A percentile compares a stretch with the other conserved stretches of the same genome.
Evolutionary conservation across 148 eudicot genomes (phyloP).

Genomic region (Drosera capensis): DNA sequence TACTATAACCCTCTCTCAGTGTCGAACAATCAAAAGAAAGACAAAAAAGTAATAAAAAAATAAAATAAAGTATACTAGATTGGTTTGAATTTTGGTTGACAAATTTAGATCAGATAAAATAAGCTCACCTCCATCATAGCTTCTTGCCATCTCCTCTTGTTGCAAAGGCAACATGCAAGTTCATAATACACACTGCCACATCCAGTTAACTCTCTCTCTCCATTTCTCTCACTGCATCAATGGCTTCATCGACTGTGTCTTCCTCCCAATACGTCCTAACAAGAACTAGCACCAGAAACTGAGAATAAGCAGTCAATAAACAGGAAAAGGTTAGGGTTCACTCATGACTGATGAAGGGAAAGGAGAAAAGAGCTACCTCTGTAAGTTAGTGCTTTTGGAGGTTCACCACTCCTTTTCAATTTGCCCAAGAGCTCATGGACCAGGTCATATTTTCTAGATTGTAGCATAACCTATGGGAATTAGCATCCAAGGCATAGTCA

Average conservation of each 20-base stretch:
- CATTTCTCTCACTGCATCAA: conserved; percentile 73
- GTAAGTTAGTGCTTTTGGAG: conserved; percentile 74
- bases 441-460: conserved; percentile 57
- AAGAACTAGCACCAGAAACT: conserved; percentile 37
- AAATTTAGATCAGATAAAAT: neutral
- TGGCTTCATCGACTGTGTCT: conserved; percentile 61
- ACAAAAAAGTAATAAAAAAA: too few species aligned
- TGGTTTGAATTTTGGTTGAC: too few species aligned
- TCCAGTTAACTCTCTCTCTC: conserved; percentile 78
- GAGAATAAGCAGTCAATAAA: conserved; percentile 2
- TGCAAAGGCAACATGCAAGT: conserved; percentile 87
- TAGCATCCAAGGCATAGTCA: too few species aligned
- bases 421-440: conserved; percentile 65
- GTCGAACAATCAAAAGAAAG: too few species aligned
- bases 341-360: too few species aligned
- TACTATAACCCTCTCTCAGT: too few species aligned
- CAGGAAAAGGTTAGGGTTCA: too few species aligned
- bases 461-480: conserved; percentile 61
- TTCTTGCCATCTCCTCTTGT: conserved; percentile 76
- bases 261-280: conserved; percentile 78
- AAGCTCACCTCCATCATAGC: conserved; percentile 60
- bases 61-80: too few species aligned
- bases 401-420: conserved; percentile 63
- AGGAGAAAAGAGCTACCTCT: conserved; percentile 31
- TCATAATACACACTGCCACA: conserved; percentile 76